These are phyloP conservation scores for Neoscytalidium dimidiatum DNA, from an alignment of 2,329 filamentous ascomycete species.

Conservation along the genomic window DNA sequence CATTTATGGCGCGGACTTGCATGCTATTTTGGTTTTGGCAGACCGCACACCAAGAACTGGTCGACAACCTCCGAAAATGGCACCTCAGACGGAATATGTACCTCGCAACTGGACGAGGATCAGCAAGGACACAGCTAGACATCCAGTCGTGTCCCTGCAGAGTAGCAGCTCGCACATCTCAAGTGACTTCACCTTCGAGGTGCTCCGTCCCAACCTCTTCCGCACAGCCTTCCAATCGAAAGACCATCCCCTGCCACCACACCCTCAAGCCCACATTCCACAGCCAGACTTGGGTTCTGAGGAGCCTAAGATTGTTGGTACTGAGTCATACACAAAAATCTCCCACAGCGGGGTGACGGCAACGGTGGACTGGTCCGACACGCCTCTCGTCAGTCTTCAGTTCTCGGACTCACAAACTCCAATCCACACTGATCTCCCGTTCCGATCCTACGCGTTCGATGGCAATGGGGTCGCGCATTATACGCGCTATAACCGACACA, in stretches of 20 bases:
- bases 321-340: constrained; percentile 44
- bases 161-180: background rate
- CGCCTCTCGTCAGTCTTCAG: constrained; percentile 60
- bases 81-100: background rate
- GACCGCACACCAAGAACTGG: background rate
- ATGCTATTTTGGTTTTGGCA: background rate
- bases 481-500: constrained; percentile 61
- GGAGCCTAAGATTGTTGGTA: constrained; percentile 35
- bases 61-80: background rate
- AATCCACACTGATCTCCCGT: constrained; percentile 63
- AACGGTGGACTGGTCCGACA: constrained; percentile 57
- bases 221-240: constrained; percentile 66
- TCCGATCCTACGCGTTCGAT: constrained; percentile 67
- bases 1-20: background rate
- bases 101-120: background rate
- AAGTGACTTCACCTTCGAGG: constrained; percentile 61
- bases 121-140: background rate
- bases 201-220: constrained; percentile 64
- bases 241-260: constrained; percentile 64
- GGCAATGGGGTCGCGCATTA: constrained; percentile 66
- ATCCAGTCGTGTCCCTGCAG: background rate
- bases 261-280: constrained; percentile 60
- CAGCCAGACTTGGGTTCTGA: constrained; percentile 36
- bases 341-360: constrained; percentile 54
- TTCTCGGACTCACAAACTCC: constrained; percentile 50